Conservation (phyloP, 1,284 basidiomycete genomes). For the Porogramme epimiltina region DNA sequence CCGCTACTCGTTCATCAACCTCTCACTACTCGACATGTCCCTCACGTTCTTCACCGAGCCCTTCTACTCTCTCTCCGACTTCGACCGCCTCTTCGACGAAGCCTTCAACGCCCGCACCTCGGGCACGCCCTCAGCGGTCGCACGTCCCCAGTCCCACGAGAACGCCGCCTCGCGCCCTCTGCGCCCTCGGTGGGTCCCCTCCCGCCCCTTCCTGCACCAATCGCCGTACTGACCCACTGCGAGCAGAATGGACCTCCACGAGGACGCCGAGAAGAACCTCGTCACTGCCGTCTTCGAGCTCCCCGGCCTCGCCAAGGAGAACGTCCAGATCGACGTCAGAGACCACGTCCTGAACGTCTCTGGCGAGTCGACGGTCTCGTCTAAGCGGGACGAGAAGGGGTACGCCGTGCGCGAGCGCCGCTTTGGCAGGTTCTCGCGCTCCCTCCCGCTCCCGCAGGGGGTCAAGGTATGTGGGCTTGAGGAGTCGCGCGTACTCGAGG, state of each 20-base stretch:
- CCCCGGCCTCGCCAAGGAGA: conserved; percentile 46
- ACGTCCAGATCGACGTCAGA: conserved; percentile 44
- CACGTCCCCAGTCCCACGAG: conserved; percentile 20
- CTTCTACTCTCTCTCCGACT: conserved; percentile 33
- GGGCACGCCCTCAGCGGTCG: conserved; percentile 7
- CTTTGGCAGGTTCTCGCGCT: conserved; percentile 48
- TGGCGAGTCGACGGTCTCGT: conserved; percentile 38
- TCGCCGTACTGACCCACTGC: not conserved
- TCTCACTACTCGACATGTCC: not conserved
- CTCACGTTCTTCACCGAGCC: conserved; percentile 30
- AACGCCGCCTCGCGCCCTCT: conserved; percentile 6
- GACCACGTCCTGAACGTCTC: conserved; percentile 45
- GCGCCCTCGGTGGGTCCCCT: not conserved
- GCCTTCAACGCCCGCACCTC: conserved; percentile 32
- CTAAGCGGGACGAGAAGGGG: conserved; percentile 41
- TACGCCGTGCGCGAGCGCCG: conserved; percentile 51
- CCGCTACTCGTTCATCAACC: conserved; percentile 10
- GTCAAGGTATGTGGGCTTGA: conserved; percentile 42
- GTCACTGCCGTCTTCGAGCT: conserved; percentile 52
- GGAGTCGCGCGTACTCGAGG: no score
- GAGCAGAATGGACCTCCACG: conserved; percentile 49
- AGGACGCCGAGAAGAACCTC: conserved; percentile 39
- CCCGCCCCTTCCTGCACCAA: no score
- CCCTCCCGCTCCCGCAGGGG: conserved; percentile 45
- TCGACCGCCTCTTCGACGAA: conserved; percentile 49